phyloP scores from a whole-genome alignment of 495 filamentous ascomycete genomes.

The Oidiodendron maius region DNA sequence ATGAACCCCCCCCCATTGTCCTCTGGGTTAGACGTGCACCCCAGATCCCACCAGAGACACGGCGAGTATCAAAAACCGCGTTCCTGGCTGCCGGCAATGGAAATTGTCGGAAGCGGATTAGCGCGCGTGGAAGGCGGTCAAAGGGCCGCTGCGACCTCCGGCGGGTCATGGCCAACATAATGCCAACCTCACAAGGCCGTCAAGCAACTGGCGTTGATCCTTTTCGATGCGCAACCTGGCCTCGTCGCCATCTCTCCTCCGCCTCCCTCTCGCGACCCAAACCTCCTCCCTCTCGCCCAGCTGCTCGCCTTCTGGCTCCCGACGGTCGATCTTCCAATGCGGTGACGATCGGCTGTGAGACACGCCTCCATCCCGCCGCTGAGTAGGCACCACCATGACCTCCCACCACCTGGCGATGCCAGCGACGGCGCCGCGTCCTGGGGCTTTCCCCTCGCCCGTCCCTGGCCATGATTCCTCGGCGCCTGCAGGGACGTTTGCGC shows the following conservation, averaged over 20 bases:
- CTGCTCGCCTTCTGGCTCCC: not conserved
- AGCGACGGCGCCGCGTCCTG: constrained; percentile 43
- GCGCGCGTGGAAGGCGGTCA: not conserved
- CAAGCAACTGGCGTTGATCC: not conserved
- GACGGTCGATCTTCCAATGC: constrained; percentile 11
- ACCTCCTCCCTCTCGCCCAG: not conserved
- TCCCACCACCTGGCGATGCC: constrained; percentile 19
- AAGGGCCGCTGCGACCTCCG: not conserved
- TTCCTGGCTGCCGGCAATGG: no score
- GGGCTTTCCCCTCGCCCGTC: constrained; percentile 50
- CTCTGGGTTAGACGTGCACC: no score
- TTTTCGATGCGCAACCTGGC: not conserved
- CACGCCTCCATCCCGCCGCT: not conserved
- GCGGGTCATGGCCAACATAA: no score
- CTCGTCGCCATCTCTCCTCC: not conserved
- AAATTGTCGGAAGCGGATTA: no score
- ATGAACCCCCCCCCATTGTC: no score
- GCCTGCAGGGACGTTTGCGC: constrained; percentile 83
- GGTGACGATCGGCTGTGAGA: constrained; percentile 6
- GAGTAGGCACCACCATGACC: constrained; percentile 19
- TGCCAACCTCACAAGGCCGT: not conserved
- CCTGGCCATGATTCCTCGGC: constrained; percentile 39
- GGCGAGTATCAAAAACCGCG: no score
- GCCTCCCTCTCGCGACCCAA: no score
- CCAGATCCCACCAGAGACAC: no score